Evolutionary conservation across 495 filamentous ascomycete genomes (phyloP).

Genomic region (Talaromyces wortmannii): DNA sequence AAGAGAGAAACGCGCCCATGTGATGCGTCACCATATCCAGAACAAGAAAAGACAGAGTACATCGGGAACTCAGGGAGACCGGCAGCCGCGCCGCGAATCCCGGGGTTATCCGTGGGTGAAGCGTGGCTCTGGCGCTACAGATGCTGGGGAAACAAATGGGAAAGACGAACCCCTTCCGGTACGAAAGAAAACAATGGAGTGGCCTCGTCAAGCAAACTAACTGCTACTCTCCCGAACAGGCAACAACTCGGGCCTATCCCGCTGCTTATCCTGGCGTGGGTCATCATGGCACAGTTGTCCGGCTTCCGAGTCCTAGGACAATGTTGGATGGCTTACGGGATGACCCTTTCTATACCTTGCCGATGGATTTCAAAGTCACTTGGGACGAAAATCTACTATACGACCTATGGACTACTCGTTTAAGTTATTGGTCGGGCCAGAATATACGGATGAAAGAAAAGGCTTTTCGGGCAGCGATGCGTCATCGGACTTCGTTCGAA

Average conservation of each 20-base stretch:
- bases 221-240: not conserved
- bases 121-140: not conserved
- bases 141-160: not conserved
- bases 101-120: slow-evolving; percentile 20
- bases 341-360: slow-evolving; percentile 27
- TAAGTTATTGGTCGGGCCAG: slow-evolving; percentile 40
- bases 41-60: slow-evolving; percentile 34
- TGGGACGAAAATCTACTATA: slow-evolving; percentile 15
- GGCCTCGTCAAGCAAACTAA: not conserved
- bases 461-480: slow-evolving; percentile 28
- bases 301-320: slow-evolving; percentile 11
- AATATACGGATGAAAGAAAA: slow-evolving; percentile 30
- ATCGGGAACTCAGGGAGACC: slow-evolving; percentile 13
- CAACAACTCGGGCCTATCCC: not conserved
- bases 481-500: slow-evolving; percentile 29
- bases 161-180: not conserved
- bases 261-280: not conserved
- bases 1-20: slow-evolving; percentile 39
- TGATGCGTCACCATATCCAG: slow-evolving; percentile 44
- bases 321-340: slow-evolving; percentile 24
- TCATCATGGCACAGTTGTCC: not conserved
- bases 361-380: slow-evolving; percentile 14
- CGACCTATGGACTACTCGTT: slow-evolving; percentile 28
- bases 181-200: not conserved
- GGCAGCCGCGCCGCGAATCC: slow-evolving; percentile 9